These are phyloP conservation scores for Xylaria sp. DNA, from an alignment of 2,329 filamentous ascomycete genomes.

Conservation along the genomic window DNA sequence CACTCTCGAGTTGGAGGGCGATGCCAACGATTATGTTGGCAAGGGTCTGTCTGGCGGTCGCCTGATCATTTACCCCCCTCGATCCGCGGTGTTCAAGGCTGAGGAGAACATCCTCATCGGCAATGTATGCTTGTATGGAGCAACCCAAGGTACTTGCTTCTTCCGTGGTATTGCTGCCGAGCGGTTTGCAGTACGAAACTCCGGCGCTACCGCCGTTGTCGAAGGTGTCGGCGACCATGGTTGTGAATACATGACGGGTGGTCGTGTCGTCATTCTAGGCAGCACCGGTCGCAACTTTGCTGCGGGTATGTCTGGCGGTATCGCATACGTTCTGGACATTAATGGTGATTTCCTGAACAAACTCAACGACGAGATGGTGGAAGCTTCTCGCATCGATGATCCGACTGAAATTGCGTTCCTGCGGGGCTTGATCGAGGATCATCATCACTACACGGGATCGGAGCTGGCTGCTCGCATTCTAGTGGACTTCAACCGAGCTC, in stretches of 20 bases:
- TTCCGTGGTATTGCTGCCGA: slow-evolving; percentile 97
- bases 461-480: slow-evolving; percentile 92
- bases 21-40: slow-evolving; percentile 95
- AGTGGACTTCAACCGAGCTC: slow-evolving; percentile 92
- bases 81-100: slow-evolving; percentile 90
- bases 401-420: slow-evolving; percentile 89
- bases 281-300: slow-evolving; percentile 96
- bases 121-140: slow-evolving; percentile 95
- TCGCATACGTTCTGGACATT: slow-evolving; percentile 92
- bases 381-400: slow-evolving; percentile 84
- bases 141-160: slow-evolving; percentile 89
- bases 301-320: slow-evolving; percentile 98
- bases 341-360: slow-evolving; percentile 90
- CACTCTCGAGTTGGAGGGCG: slow-evolving; percentile 93
- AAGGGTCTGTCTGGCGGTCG: slow-evolving; percentile 95
- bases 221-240: slow-evolving; percentile 96
- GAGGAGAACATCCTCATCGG: slow-evolving; percentile 96
- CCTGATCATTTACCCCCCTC: slow-evolving; percentile 91
- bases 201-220: slow-evolving; percentile 93
- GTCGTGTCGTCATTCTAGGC: slow-evolving; percentile 86
- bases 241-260: slow-evolving; percentile 99
- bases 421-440: slow-evolving; percentile 91
- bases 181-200: slow-evolving; percentile 96
- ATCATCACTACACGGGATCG: slow-evolving; percentile 97
- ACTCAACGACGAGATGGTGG: slow-evolving; percentile 98